These are phyloP conservation scores for Aspergillus sojae DNA, from an alignment of 2,329 filamentous ascomycete species.

Conservation along the genomic window DNA sequence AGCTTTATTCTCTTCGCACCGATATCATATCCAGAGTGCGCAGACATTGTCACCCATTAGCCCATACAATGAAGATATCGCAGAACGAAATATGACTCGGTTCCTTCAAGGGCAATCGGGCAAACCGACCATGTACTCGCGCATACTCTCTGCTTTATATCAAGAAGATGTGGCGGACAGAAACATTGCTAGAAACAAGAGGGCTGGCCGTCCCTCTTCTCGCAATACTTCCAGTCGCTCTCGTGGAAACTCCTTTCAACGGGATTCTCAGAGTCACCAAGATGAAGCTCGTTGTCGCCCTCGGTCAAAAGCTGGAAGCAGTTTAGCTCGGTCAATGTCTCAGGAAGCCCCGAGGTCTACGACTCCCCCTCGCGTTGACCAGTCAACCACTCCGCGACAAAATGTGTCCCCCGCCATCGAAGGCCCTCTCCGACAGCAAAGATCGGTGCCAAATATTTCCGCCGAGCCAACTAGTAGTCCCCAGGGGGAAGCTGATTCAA, in stretches of 20 bases:
- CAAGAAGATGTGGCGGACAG: constrained; percentile 47
- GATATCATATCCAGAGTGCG: constrained; percentile 27
- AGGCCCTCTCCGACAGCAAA: constrained; percentile 29
- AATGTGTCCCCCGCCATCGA: not conserved
- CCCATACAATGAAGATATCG: constrained; percentile 48
- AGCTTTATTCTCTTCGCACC: constrained; percentile 40
- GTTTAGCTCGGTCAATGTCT: constrained; percentile 16
- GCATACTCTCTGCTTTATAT: constrained; percentile 38
- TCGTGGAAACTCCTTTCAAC: constrained; percentile 11
- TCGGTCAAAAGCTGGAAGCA: constrained; percentile 12
- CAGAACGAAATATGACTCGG: constrained; percentile 45
- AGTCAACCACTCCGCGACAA: constrained; percentile 2
- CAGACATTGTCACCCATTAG: constrained; percentile 32
- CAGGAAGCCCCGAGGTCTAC: constrained; percentile 12
- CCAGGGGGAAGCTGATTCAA: constrained; percentile 16
- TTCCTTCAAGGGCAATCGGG: constrained; percentile 32
- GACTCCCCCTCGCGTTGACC: constrained; percentile 6
- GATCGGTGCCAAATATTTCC: constrained; percentile 36
- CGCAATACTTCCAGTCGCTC: constrained; percentile 24
- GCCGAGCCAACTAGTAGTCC: constrained; percentile 18
- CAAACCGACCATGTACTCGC: constrained; percentile 32
- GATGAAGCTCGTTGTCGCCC: constrained; percentile 2
- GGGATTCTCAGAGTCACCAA: not conserved
- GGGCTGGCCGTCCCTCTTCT: constrained; percentile 24
- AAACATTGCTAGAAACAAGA: constrained; percentile 37